Conservation (phyloP, 345 rosid species). For the Sonneratia alba region DNA sequence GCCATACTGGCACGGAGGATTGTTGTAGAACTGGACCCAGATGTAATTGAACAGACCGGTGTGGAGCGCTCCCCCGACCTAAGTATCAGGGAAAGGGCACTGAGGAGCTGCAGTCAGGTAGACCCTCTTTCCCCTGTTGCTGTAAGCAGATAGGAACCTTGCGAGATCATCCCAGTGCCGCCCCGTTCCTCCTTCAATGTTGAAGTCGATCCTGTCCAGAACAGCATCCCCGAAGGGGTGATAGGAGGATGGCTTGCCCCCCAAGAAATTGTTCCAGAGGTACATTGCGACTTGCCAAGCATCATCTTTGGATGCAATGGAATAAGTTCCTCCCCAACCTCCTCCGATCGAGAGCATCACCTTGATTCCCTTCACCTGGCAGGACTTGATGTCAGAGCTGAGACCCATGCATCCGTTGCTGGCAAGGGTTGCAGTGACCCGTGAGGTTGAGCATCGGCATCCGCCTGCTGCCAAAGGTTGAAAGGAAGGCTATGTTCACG, state of each 20-base stretch:
- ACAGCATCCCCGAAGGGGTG: constrained; percentile 1
- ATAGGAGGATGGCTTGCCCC: not conserved
- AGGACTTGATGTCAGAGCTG: constrained; percentile 4
- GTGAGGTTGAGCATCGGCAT: not conserved
- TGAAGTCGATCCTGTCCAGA: not conserved
- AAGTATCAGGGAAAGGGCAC: constrained; percentile 2
- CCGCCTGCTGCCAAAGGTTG: constrained; percentile 4
- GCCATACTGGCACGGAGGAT: constrained; percentile 1
- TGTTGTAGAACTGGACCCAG: constrained; percentile 8
- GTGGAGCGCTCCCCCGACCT: not conserved
- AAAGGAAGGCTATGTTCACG: constrained; percentile 1
- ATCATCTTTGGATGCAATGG: not conserved
- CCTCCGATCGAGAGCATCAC: constrained; percentile 5
- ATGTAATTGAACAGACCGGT: constrained; percentile 5
- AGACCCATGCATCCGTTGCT: constrained; percentile 1
- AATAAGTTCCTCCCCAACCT: constrained; percentile 3
- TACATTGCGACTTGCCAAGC: not conserved
- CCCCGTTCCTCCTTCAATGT: constrained; percentile 1
- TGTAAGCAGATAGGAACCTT: not conserved
- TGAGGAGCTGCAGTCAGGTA: constrained; percentile 5
- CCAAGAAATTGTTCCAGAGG: constrained; percentile 3
- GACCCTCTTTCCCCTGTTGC: not conserved
- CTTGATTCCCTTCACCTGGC: constrained; percentile 3
- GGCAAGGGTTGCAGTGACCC: not conserved
- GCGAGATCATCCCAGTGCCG: constrained; percentile 5